phyloP scores from a whole-genome alignment of 768 basidiomycete genomes.

The Macrolepiota fuliginosa region DNA sequence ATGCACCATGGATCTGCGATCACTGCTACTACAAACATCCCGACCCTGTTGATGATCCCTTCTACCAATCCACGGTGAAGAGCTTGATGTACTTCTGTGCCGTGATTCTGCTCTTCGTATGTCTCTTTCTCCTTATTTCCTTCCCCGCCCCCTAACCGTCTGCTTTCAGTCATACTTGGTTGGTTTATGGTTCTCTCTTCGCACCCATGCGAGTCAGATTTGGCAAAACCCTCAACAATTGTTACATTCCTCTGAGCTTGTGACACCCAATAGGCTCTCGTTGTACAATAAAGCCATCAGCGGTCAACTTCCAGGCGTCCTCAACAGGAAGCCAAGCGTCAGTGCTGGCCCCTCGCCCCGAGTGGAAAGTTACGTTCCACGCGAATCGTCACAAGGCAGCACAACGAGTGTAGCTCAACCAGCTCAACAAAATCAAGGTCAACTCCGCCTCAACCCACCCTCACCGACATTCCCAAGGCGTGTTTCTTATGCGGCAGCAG shows the following conservation, averaged over 20 bases:
- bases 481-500: slow-evolving; percentile 53
- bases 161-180: slow-evolving; percentile 83
- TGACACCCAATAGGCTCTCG: slow-evolving; percentile 54
- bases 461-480: slow-evolving; percentile 48
- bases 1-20: slow-evolving; percentile 78
- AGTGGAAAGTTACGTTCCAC: slow-evolving; percentile 35
- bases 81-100: slow-evolving; percentile 97
- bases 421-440: slow-evolving; percentile 6
- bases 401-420: not conserved
- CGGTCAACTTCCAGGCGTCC: not conserved
- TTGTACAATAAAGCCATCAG: slow-evolving; percentile 56
- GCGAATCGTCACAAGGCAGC: slow-evolving; percentile 23
- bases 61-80: slow-evolving; percentile 96
- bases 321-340: slow-evolving; percentile 22
- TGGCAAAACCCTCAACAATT: slow-evolving; percentile 97
- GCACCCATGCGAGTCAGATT: slow-evolving; percentile 96
- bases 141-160: slow-evolving; percentile 7
- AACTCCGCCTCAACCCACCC: slow-evolving; percentile 19
- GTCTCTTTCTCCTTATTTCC: slow-evolving; percentile 27
- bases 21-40: slow-evolving; percentile 96
- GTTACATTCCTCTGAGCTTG: slow-evolving; percentile 63
- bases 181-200: slow-evolving; percentile 97
- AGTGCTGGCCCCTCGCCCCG: slow-evolving; percentile 39
- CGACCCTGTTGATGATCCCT: slow-evolving; percentile 89
- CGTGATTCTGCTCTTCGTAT: slow-evolving; percentile 80